Conservation (phyloP, 1,139 yeast genomes). For the Geotrichum cucujoidarum region DNA sequence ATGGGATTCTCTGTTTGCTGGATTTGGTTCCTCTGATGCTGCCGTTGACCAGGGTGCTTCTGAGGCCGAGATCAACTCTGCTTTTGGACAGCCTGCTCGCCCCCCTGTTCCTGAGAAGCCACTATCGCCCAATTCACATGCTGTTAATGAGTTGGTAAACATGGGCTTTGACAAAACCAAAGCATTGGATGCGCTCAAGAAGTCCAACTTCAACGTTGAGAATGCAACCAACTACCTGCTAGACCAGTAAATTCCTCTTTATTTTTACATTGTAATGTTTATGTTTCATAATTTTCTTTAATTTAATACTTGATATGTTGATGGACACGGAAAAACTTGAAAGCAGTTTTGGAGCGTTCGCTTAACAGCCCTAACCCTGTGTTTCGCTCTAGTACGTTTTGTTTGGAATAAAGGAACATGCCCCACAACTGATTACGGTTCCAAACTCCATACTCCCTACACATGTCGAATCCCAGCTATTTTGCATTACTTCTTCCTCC, state of each 20-base stretch:
- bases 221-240: conserved; percentile 79
- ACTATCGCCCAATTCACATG: conserved; percentile 16
- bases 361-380: too few relatives aligned
- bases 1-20: conserved; percentile 93
- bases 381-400: too few relatives aligned
- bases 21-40: conserved; percentile 40
- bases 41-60: conserved; percentile 20
- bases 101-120: conserved; percentile 11
- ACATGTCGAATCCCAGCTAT: too few relatives aligned
- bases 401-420: too few relatives aligned
- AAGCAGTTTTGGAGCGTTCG: too few relatives aligned
- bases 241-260: conserved; percentile 46
- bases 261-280: neutral
- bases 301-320: neutral
- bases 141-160: conserved; percentile 67
- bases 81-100: conserved; percentile 23
- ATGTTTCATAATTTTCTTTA: neutral
- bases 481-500: too few relatives aligned
- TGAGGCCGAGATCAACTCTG: conserved; percentile 26
- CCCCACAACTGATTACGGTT: too few relatives aligned
- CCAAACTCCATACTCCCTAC: too few relatives aligned
- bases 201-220: conserved; percentile 68
- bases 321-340: neutral
- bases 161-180: conserved; percentile 79
- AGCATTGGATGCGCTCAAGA: conserved; percentile 62